Conservation (phyloP, 805 yeast species). For the Lipomyces oligophaga region DNA sequence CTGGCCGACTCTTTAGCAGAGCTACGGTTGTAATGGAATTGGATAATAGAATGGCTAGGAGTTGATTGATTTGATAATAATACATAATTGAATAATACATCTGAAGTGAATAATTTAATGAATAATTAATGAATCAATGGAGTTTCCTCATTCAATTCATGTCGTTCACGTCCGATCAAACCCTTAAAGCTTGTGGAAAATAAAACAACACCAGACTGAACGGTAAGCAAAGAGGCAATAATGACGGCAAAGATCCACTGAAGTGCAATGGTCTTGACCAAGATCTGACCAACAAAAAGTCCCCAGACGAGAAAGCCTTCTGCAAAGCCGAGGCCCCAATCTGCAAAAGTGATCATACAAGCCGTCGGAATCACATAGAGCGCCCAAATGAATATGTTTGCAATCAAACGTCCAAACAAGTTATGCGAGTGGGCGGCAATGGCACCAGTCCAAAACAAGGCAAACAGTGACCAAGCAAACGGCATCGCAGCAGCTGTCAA, state of each 20-base stretch:
- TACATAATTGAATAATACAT: background rate
- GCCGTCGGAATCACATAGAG: conserved; percentile 62
- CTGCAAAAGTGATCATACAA: conserved; percentile 57
- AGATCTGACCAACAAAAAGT: conserved; percentile 65
- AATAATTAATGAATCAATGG: background rate
- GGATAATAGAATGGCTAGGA: background rate
- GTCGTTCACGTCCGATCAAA: background rate
- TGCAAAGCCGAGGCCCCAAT: conserved; percentile 65
- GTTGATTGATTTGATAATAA: background rate
- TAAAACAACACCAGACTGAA: conserved; percentile 47
- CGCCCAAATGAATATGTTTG: conserved; percentile 75
- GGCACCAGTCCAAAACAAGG: conserved; percentile 83
- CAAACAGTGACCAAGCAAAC: conserved; percentile 67
- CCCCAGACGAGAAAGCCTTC: conserved; percentile 59
- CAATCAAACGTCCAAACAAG: conserved; percentile 60
- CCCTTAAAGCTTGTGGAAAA: conserved; percentile 19
- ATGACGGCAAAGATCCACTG: conserved; percentile 83
- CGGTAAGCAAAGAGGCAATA: conserved; percentile 55
- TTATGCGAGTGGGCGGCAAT: conserved; percentile 58
- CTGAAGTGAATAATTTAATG: background rate
- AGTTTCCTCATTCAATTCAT: background rate
- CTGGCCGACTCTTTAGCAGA: no score
- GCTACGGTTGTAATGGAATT: background rate
- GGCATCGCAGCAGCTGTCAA: conserved; percentile 67
- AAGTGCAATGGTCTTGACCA: conserved; percentile 64